phyloP scores from a whole-genome alignment of 2,329 filamentous ascomycete species.

The Aspergillus caelatus region DNA sequence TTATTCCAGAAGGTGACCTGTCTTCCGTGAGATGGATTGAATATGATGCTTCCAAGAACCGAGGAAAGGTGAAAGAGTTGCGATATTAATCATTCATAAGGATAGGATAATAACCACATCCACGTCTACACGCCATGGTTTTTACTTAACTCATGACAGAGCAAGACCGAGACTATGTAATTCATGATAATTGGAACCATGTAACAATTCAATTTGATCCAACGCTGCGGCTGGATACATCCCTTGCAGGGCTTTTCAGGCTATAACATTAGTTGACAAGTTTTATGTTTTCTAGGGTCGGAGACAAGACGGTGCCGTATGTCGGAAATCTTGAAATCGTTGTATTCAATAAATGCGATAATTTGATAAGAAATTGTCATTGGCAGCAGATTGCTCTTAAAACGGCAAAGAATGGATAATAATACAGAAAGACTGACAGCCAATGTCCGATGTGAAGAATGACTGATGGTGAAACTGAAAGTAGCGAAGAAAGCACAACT shows the following conservation, averaged over 20 bases:
- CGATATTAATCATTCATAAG: slow-evolving; percentile 48
- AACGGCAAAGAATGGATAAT: background rate
- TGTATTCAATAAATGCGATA: background rate
- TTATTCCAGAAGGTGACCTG: slow-evolving; percentile 70
- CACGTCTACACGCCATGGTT: background rate
- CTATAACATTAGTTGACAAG: background rate
- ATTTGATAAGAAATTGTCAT: background rate
- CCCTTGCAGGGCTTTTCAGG: background rate
- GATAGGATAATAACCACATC: background rate
- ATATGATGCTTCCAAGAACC: slow-evolving; percentile 69
- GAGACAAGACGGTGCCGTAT: background rate
- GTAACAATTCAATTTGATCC: background rate
- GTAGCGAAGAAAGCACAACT: background rate
- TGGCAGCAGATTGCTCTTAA: background rate
- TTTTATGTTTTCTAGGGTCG: background rate
- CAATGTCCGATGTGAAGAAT: background rate
- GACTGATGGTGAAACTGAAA: background rate
- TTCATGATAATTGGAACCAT: background rate
- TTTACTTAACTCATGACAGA: background rate
- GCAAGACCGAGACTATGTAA: background rate
- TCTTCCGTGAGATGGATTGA: slow-evolving; percentile 82
- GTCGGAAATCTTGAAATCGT: background rate
- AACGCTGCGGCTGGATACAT: background rate
- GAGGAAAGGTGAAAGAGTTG: slow-evolving; percentile 66
- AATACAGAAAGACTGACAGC: background rate